phyloP scores from a whole-genome alignment of 2,329 filamentous ascomycete genomes.

The Ascomycota sp. region DNA sequence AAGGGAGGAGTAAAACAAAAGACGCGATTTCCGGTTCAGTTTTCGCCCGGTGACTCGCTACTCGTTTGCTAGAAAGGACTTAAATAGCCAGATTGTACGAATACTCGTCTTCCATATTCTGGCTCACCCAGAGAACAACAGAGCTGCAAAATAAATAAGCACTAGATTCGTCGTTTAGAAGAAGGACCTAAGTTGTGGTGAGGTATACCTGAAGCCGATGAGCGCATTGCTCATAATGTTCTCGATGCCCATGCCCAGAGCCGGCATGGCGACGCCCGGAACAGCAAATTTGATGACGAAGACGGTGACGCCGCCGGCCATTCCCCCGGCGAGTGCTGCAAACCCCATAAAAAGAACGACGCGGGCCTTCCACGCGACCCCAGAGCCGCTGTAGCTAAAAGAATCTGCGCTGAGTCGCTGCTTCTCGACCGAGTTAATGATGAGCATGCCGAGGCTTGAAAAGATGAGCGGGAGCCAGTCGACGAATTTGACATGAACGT shows the following conservation, averaged over 20 bases:
- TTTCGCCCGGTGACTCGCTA: too few relatives aligned
- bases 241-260: slow-evolving; percentile 42
- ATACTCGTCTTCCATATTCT: slow-evolving; percentile 57
- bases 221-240: slow-evolving; percentile 45
- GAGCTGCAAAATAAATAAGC: slow-evolving; percentile 20
- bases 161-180: neutral
- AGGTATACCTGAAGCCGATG: slow-evolving; percentile 35
- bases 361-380: slow-evolving; percentile 48
- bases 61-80: neutral
- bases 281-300: slow-evolving; percentile 47
- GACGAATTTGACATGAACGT: slow-evolving; percentile 42
- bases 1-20: neutral
- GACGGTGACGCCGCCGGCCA: slow-evolving; percentile 49
- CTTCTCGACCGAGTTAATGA: slow-evolving; percentile 53
- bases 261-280: slow-evolving; percentile 34
- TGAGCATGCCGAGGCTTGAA: slow-evolving; percentile 46
- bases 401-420: slow-evolving; percentile 41
- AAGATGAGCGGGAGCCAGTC: slow-evolving; percentile 53
- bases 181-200: too few relatives aligned
- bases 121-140: slow-evolving; percentile 46
- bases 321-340: slow-evolving; percentile 42
- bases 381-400: slow-evolving; percentile 39
- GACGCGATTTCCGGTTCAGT: too few relatives aligned
- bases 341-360: slow-evolving; percentile 49
- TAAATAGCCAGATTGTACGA: slow-evolving; percentile 42